Conservation (phyloP, 139 green algal species). For the Haematococcus sp. region DNA sequence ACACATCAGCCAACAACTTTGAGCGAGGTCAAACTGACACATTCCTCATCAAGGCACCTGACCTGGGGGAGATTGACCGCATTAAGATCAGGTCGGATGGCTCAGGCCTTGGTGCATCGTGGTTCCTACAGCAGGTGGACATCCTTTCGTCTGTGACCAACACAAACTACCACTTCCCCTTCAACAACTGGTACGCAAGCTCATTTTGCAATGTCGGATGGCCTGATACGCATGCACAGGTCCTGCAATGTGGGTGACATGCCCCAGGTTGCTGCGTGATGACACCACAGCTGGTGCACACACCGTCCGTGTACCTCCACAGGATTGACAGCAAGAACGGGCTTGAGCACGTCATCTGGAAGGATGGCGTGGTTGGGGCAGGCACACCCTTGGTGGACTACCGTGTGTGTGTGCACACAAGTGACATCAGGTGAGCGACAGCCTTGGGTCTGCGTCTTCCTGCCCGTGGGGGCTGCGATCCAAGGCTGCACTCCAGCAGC, state of each 20-base stretch:
- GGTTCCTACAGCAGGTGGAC: conserved; percentile 33
- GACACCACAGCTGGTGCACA: too few relatives aligned
- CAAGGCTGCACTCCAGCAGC: background rate
- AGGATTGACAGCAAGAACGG: conserved; percentile 41
- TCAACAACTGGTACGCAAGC: conserved; percentile 17
- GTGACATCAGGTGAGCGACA: conserved; percentile 36
- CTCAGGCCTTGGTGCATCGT: conserved; percentile 36
- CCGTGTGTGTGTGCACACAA: conserved; percentile 34
- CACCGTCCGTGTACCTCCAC: background rate
- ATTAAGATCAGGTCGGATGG: conserved; percentile 27
- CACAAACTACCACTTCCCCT: conserved; percentile 33
- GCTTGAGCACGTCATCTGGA: conserved; percentile 39
- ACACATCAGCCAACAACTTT: conserved; percentile 32
- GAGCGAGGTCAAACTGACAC: conserved; percentile 36
- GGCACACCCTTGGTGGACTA: conserved; percentile 29
- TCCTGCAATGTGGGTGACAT: too few relatives aligned
- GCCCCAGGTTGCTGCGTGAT: too few relatives aligned
- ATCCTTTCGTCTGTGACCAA: conserved; percentile 25
- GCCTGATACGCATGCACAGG: too few relatives aligned
- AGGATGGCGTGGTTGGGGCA: conserved; percentile 22
- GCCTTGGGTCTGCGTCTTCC: too few relatives aligned
- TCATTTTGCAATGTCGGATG: too few relatives aligned
- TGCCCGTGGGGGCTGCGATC: too few relatives aligned
- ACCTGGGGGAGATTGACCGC: conserved; percentile 40
- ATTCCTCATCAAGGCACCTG: conserved; percentile 31